Evolutionary conservation across 2,329 filamentous ascomycete genomes (phyloP), one percentile per base, ranked within the genome.

Genomic region (Penicillium sp.): DNA sequence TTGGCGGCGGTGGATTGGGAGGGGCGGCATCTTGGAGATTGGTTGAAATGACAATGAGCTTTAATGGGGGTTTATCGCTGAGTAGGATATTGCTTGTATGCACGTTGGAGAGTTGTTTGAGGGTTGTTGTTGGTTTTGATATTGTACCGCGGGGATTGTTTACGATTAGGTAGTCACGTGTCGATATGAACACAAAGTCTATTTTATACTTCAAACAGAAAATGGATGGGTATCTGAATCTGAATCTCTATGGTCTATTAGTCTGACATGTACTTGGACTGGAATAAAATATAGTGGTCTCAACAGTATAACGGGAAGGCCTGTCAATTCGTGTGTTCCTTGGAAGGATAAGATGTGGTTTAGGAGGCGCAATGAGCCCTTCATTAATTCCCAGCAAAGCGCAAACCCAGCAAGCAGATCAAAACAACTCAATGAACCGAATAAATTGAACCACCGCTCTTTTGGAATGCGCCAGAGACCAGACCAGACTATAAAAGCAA

Each of bases 391-490:
- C 59, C 56, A 58, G 60, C 56, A 63, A 65, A 65, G 62, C 64
- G 59, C 58, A 49, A 66, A 63, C 59, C 62, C 60, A 66, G 60
- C 60, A 66, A 61, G 65, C 65, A 67, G 63, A 58, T 66, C 62
- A 62, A 66, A 47, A 56, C 60, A 63, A 66, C 62, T 60, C 60
- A 65, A 69, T 64, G 65, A 64, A 67, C 63, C 60, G 61, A 65
- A 68, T 64, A 66, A 64, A 67, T 68, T 61, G 58, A 63, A 61
- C 55, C 62, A 51, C 56, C 64, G 59, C 65, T 68, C 61, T 67
- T 70, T 70, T 71, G 65, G 58, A 58, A 65, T 69, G 63, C 68
- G 68, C 68, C 69, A 64, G 60, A 62, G 63, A 64, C 60, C 61
- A 66, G 62, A 64, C 60, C 61, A 65, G 53, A 63, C 59, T 61